Evolutionary conservation across 2,329 filamentous ascomycete genomes (phyloP).

Genomic region (Penicillium sp.): DNA sequence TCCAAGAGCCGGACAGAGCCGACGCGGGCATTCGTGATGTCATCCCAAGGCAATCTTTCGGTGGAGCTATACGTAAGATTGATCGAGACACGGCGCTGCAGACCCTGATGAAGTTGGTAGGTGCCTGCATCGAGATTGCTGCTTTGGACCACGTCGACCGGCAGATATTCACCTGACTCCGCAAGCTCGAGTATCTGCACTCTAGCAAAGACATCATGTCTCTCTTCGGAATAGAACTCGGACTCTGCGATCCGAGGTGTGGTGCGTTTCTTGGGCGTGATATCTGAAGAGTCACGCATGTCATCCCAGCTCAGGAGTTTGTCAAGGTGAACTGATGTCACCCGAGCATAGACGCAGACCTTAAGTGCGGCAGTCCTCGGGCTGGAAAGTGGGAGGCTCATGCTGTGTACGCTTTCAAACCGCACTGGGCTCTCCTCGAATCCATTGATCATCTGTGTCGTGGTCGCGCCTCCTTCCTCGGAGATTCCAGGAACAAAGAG

Average conservation of each 20-base stretch:
- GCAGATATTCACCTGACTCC: conserved; percentile 84
- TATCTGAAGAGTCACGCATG: conserved; percentile 73
- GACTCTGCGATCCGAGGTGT: conserved; percentile 76
- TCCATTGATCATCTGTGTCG: conserved; percentile 87
- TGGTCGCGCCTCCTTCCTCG: conserved; percentile 86
- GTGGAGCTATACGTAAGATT: conserved; percentile 90
- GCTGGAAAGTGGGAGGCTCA: conserved; percentile 83
- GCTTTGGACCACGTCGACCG: conserved; percentile 87
- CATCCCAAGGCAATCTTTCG: conserved; percentile 82
- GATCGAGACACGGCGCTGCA: conserved; percentile 83
- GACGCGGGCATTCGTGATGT: conserved; percentile 71
- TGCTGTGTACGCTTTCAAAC: conserved; percentile 97
- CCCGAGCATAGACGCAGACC: conserved; percentile 86
- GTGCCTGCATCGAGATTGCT: conserved; percentile 81
- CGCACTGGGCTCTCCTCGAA: conserved; percentile 91
- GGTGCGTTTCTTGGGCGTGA: conserved; percentile 57
- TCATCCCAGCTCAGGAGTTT: conserved; percentile 98
- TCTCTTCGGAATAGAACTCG: conserved; percentile 89
- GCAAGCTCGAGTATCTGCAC: conserved; percentile 88
- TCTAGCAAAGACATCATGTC: conserved; percentile 85
- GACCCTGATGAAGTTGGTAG: conserved; percentile 90
- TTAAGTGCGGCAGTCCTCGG: conserved; percentile 72
- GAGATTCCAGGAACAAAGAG: conserved; percentile 91
- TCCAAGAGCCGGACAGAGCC: conserved; percentile 82
- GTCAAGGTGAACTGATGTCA: conserved; percentile 90